A percentile compares a stretch with the other conserved stretches of the same genome.
Conservation (phyloP, 2,329 filamentous ascomycete genomes). For the Penicillium sp. region DNA sequence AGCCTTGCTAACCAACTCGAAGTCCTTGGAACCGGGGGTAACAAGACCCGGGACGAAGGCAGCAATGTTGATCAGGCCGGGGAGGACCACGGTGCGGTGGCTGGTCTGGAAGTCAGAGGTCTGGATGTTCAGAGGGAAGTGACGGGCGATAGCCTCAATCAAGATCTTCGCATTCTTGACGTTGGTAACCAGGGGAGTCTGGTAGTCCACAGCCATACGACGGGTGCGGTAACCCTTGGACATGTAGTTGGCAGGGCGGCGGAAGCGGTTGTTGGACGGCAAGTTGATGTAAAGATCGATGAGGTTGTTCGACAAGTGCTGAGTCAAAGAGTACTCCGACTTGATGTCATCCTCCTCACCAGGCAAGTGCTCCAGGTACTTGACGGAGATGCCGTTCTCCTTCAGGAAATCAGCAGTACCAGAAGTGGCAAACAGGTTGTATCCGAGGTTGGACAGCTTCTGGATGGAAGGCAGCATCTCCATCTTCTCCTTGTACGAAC, state of each 20-base stretch:
- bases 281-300: slow-evolving; percentile 99
- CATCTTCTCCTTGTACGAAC: slow-evolving; percentile 95
- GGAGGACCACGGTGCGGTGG: slow-evolving; percentile 67
- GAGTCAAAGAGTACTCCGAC: slow-evolving; percentile 92
- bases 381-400: slow-evolving; percentile 84
- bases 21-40: slow-evolving; percentile 59
- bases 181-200: slow-evolving; percentile 94
- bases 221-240: slow-evolving; percentile 94
- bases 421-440: slow-evolving; percentile 91
- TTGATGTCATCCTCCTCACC: slow-evolving; percentile 77
- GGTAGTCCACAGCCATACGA: slow-evolving; percentile 96
- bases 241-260: slow-evolving; percentile 96
- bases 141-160: slow-evolving; percentile 85
- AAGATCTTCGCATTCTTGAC: slow-evolving; percentile 99
- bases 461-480: slow-evolving; percentile 92
- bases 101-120: slow-evolving; percentile 90
- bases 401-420: slow-evolving; percentile 96
- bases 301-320: slow-evolving; percentile 94
- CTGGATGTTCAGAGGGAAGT: slow-evolving; percentile 77
- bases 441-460: slow-evolving; percentile 84
- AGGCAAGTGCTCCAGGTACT: slow-evolving; percentile 84
- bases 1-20: slow-evolving; percentile 65
- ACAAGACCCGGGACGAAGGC: slow-evolving; percentile 72
- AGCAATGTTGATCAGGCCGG: slow-evolving; percentile 72
- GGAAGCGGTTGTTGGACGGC: slow-evolving; percentile 96